Percentiles rank a stretch among this genome's conserved stretches.
These are phyloP conservation scores for Fusarium albidum DNA, from an alignment of 2,329 filamentous ascomycete species.

Conservation along the genomic window DNA sequence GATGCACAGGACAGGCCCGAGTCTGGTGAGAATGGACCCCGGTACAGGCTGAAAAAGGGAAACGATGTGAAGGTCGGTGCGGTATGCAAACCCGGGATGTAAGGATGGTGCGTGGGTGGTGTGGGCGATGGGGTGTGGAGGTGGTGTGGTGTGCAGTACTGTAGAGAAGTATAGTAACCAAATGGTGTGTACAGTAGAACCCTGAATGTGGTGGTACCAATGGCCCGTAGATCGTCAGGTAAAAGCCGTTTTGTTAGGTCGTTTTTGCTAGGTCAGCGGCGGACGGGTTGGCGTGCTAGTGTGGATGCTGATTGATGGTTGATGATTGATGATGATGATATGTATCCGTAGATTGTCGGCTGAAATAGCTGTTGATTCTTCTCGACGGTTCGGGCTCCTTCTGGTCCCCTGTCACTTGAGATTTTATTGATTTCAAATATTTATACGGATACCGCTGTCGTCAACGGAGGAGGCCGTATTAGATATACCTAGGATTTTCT, in stretches of 20 bases:
- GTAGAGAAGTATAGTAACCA: conserved; percentile 1
- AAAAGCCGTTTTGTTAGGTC: conserved; percentile 32
- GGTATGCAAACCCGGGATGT: conserved; percentile 24
- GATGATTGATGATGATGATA: conserved; percentile 29
- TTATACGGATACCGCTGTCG: neutral
- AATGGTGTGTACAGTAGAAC: conserved; percentile 18
- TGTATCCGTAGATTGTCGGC: conserved; percentile 8
- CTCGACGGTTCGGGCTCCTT: conserved; percentile 23
- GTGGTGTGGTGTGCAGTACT: conserved; percentile 20
- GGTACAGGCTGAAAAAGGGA: conserved; percentile 24
- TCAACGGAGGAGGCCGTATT: neutral
- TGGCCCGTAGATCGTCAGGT: conserved; percentile 19
- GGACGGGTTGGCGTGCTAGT: conserved; percentile 15
- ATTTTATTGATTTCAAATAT: conserved; percentile 30
- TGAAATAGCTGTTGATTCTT: conserved; percentile 27
- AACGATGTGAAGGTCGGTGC: conserved; percentile 20
- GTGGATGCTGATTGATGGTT: conserved; percentile 19
- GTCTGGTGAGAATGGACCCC: conserved; percentile 14
- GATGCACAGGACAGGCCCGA: conserved; percentile 28
- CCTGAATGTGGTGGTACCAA: conserved; percentile 2
- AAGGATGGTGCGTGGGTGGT: conserved; percentile 1
- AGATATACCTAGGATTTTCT: conserved; percentile 5
- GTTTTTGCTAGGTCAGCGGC: conserved; percentile 28
- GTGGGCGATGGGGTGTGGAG: conserved; percentile 7
- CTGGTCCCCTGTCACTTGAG: conserved; percentile 15